phyloP scores from a whole-genome alignment of 2,329 filamentous ascomycete species.

The Colletotrichum camelliae region DNA sequence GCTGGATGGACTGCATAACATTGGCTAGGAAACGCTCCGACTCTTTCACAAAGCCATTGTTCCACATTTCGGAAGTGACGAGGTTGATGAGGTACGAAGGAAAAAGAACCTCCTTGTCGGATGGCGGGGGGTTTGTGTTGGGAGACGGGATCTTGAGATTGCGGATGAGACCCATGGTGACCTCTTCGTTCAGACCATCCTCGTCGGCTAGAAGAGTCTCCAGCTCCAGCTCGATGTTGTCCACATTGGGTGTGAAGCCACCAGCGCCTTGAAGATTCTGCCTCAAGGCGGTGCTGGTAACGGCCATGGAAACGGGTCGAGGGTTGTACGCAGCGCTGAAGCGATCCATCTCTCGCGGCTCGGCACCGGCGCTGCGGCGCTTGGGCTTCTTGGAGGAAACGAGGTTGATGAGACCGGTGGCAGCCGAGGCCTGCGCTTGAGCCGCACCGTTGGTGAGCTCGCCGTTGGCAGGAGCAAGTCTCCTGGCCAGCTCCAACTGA shows the following conservation, averaged over 20 bases:
- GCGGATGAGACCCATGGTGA: conserved; percentile 92
- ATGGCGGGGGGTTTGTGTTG: conserved; percentile 84
- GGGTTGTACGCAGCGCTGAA: conserved; percentile 95
- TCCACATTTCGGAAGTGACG: conserved; percentile 99
- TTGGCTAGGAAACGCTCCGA: conserved; percentile 98
- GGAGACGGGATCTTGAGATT: conserved; percentile 96
- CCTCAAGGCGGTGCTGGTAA: conserved; percentile 70
- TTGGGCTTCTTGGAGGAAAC: conserved; percentile 98
- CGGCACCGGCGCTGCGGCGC: conserved; percentile 87
- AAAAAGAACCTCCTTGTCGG: conserved; percentile 98
- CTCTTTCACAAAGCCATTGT: conserved; percentile 99
- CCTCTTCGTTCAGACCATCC: conserved; percentile 94
- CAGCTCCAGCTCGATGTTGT: conserved; percentile 94
- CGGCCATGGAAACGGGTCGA: conserved; percentile 93
- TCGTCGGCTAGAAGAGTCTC: conserved; percentile 94
- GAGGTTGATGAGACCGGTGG: conserved; percentile 89
- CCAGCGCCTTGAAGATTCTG: conserved; percentile 77
- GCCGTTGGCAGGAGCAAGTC: conserved; percentile 77
- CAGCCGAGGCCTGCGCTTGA: conserved; percentile 55
- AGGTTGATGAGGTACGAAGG: conserved; percentile 98
- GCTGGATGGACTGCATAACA: conserved; percentile 99
- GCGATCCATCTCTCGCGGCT: conserved; percentile 84
- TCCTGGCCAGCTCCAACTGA: conserved; percentile 86
- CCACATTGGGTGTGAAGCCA: conserved; percentile 79
- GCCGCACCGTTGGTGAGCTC: conserved; percentile 45